Base-by-base conservation (phyloP, 352 stramenopile genomes). In the Globisporangium echinulatum region DNA sequence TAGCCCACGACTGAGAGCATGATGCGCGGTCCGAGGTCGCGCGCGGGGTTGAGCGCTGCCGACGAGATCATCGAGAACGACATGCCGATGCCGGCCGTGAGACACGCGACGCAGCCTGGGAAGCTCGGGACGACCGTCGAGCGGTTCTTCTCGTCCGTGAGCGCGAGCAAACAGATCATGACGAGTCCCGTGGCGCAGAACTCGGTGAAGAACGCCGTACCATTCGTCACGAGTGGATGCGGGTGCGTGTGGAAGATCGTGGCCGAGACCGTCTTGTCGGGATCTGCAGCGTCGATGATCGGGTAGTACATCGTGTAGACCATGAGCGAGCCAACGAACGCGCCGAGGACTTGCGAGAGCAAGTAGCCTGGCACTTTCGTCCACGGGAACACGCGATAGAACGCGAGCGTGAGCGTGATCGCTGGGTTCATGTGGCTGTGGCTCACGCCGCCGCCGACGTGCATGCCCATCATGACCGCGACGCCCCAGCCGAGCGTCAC, bases 341-440 rank as follows among this genome's bases (percentile, higher is more conserved):
- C 65, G 4, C 69, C 69, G 15, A 72, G 19, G 0, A 52, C 52
- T 40, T 76, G 69, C 33, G 62, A 63, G 43, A 72, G 52, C 1
- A 76, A 15, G 56, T 76, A 76, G 2, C 59, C 59, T 2, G 59
- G 59, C 39, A 59, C 59, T 19, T 64, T 64, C 59, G 54, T 64
- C 59, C 51, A 59, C 51, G 69, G 62, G 49, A 73, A 66, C 9
- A 58, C 57, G 38, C 59, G 50, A 54, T 66, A 73, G 55, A 62
- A 36, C 2, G 69, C 63, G 36, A 72, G 61, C 14, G 64, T 33
- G 49, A 74, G 14, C 19, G 73, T 75, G 40, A 82, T 59, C 25
- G 73, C 70, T 4, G 73, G 73, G 61, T 82, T 82, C 17, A 79
- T 5, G 52, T 63, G 58, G 5, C 58, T 58, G 67, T 82, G 70